These are phyloP conservation scores for Lomentospora prolificans DNA, from an alignment of 2,329 filamentous ascomycete species.

Conservation along the genomic window DNA sequence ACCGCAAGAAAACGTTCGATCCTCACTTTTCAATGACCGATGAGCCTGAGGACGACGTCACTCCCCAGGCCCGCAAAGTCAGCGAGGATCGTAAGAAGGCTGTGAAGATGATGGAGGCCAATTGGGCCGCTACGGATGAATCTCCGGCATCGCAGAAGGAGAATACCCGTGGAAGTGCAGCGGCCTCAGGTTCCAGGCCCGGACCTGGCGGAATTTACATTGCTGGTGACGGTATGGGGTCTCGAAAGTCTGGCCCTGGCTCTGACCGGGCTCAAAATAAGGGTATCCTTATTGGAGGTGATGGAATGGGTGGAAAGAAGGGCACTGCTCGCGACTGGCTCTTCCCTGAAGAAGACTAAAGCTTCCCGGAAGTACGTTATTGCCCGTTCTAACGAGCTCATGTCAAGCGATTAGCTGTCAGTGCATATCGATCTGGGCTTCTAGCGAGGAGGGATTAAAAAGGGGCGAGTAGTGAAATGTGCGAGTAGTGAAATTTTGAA, in stretches of 20 bases:
- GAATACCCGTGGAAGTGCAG: constrained; percentile 22
- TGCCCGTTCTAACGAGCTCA: no score
- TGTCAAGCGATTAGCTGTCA: no score
- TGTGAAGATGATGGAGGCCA: constrained; percentile 63
- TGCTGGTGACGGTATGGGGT: constrained; percentile 50
- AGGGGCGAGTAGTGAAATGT: no score
- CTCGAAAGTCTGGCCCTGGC: constrained; percentile 23
- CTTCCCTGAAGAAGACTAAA: constrained; percentile 40
- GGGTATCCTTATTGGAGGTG: constrained; percentile 41
- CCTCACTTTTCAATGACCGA: constrained; percentile 71
- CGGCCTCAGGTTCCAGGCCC: constrained; percentile 7
- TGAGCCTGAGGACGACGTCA: constrained; percentile 40
- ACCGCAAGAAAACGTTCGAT: constrained; percentile 67
- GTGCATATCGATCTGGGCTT: no score
- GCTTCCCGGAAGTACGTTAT: no score
- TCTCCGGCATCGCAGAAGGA: constrained; percentile 44
- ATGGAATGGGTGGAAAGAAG: constrained; percentile 57
- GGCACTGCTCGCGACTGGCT: constrained; percentile 48
- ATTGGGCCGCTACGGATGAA: constrained; percentile 46
- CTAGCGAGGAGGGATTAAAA: no score
- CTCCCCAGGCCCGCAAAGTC: constrained; percentile 32
- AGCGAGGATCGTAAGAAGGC: constrained; percentile 56
- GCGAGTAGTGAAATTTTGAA: not conserved
- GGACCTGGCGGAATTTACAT: constrained; percentile 20
- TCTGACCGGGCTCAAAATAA: constrained; percentile 16